phyloP scores from a whole-genome alignment of 306 rosid genomes.

The Fagus sylvatica region DNA sequence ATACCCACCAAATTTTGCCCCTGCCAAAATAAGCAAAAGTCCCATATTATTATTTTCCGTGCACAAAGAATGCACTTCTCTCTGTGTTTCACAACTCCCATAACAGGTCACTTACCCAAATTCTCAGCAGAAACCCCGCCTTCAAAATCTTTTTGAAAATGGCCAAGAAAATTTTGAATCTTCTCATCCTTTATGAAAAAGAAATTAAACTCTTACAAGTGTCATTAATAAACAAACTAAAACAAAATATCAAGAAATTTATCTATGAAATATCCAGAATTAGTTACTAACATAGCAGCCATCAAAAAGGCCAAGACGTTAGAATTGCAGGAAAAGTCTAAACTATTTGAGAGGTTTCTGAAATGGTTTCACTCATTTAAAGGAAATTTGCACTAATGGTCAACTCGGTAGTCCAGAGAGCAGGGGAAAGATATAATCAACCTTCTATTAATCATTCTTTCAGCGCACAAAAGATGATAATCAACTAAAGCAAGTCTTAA shows the following conservation, averaged over 20 bases:
- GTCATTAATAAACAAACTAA: slow-evolving; percentile 3
- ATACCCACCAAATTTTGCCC: slow-evolving; percentile 70
- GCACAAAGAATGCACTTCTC: slow-evolving; percentile 31
- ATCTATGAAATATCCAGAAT: background rate
- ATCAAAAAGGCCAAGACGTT: background rate
- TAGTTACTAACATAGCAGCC: too few species aligned
- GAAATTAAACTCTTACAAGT: slow-evolving; percentile 25
- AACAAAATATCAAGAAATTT: background rate
- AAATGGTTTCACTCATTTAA: background rate
- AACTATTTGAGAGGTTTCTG: background rate
- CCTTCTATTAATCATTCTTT: background rate
- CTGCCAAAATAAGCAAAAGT: slow-evolving; percentile 45
- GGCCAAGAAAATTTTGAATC: slow-evolving; percentile 69
- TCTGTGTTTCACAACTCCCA: slow-evolving; percentile 26
- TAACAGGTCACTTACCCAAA: slow-evolving; percentile 59
- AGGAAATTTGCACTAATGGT: background rate
- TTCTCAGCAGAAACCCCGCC: slow-evolving; percentile 62
- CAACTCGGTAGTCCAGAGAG: background rate
- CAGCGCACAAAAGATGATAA: background rate
- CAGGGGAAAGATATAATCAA: background rate
- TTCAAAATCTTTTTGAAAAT: slow-evolving; percentile 73
- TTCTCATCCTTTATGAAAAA: slow-evolving; percentile 50
- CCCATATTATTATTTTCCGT: slow-evolving; percentile 35
- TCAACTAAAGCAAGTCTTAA: background rate
- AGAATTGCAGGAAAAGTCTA: background rate